Evolutionary conservation across 768 basidiomycete species (phyloP), one percentile per base, ranked within the genome.

Genomic region (Naematelia aurantialba): DNA sequence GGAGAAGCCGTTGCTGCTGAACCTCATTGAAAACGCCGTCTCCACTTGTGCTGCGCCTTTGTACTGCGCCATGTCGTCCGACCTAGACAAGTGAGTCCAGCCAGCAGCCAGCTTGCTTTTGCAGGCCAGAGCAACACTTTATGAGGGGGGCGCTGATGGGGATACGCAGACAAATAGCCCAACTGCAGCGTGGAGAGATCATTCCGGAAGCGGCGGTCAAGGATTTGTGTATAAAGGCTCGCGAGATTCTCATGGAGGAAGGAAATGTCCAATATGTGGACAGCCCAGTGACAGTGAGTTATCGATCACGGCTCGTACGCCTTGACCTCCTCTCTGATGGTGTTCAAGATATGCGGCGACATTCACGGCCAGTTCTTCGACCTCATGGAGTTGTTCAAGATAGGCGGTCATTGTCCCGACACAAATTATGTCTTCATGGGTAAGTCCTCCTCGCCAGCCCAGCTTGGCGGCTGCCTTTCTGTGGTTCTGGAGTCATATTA

Each of bases 371-470:
- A 99, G 85, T 99, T 99, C 80, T 93, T 98, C 80, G 96, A 99
- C 82, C 88, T 99, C 55, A 93, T 91, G 58, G 96, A 99, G 78
- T 86, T 98, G 42, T 97, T 99, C 81, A 87, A 92, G 53, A 98
- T 98, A 75, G 96, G 96, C 55, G 96, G 96, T 54, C 97, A 97
- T 81, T 97, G 92, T 13, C 96, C 96, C 46, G 94, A 98, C 80
- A 99, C 96, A 66, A 99, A 97, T 80, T 99, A 99, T 79, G 87
- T 99, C 72, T 99, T 98, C 83, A 99, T 99, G 96, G 96, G 96
- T n/a, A n/a, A n/a, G n/a, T n/a, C n/a, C n/a, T n/a, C n/a, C n/a
- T n/a, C n/a, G n/a, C n/a, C n/a, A n/a, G n/a, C n/a, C n/a, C n/a
- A n/a, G n/a, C n/a, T n/a, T n/a, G n/a, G n/a, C n/a, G n/a, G n/a